Conservation (phyloP, 1,284 basidiomycete species). For the Trametes polyzona region DNA sequence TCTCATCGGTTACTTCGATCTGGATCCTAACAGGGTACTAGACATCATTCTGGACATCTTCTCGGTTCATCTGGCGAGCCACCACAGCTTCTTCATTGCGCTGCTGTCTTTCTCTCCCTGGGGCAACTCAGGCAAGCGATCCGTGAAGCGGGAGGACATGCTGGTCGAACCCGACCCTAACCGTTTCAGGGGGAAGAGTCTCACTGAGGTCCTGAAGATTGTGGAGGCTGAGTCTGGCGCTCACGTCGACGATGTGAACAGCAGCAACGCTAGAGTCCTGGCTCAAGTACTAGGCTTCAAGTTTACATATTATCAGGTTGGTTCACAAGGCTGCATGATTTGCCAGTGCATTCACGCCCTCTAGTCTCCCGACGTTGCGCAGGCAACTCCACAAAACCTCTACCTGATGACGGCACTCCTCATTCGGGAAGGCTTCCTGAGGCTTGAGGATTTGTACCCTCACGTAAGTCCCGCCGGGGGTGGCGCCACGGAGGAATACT, state of each 20-base stretch:
- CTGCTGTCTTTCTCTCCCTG: slow-evolving; percentile 87
- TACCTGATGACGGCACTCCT: slow-evolving; percentile 87
- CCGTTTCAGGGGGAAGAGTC: slow-evolving; percentile 57
- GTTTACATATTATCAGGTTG: slow-evolving; percentile 86
- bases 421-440: slow-evolving; percentile 86
- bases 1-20: slow-evolving; percentile 93
- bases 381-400: slow-evolving; percentile 73
- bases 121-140: slow-evolving; percentile 41
- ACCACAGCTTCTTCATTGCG: slow-evolving; percentile 92
- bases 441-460: slow-evolving; percentile 83
- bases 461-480: slow-evolving; percentile 56
- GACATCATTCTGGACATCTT: slow-evolving; percentile 95
- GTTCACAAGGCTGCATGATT: slow-evolving; percentile 27
- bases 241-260: slow-evolving; percentile 18
- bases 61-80: slow-evolving; percentile 78
- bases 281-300: slow-evolving; percentile 97
- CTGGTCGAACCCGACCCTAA: slow-evolving; percentile 43
- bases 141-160: slow-evolving; percentile 28
- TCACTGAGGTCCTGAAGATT: slow-evolving; percentile 67
- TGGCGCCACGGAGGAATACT: background rate
- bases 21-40: slow-evolving; percentile 93
- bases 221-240: slow-evolving; percentile 44
- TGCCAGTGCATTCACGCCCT: slow-evolving; percentile 19
- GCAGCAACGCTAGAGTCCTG: slow-evolving; percentile 63
- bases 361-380: slow-evolving; percentile 59